These are phyloP conservation scores for Isabelozyma heimii DNA, from an alignment of 805 yeast genomes.

Conservation along the genomic window DNA sequence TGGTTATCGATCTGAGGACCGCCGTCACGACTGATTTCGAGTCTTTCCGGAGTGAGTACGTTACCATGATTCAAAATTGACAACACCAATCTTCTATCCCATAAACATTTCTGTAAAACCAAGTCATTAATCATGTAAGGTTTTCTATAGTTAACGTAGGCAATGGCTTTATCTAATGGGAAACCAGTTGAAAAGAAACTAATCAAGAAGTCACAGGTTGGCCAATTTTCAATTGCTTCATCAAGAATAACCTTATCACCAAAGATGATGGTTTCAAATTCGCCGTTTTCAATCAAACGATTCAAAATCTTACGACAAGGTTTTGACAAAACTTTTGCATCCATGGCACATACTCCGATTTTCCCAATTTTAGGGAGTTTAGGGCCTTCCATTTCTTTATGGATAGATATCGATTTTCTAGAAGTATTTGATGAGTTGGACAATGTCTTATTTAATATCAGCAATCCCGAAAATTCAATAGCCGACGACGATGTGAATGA, in stretches of 20 bases:
- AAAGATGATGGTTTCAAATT: slow-evolving; percentile 93
- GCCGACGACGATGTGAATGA: slow-evolving; percentile 10
- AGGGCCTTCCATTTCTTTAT: slow-evolving; percentile 42
- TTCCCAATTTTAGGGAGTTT: slow-evolving; percentile 77
- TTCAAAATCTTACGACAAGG: slow-evolving; percentile 92
- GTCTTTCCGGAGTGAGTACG: slow-evolving; percentile 88
- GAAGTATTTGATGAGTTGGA: slow-evolving; percentile 34
- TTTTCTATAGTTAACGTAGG: slow-evolving; percentile 82
- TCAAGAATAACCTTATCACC: slow-evolving; percentile 96
- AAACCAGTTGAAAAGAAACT: slow-evolving; percentile 95
- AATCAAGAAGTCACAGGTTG: slow-evolving; percentile 93
- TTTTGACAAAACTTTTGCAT: slow-evolving; percentile 89
- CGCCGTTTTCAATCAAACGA: slow-evolving; percentile 86
- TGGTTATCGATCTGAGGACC: slow-evolving; percentile 80
- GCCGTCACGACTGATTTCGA: slow-evolving; percentile 93
- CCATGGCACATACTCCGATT: slow-evolving; percentile 99
- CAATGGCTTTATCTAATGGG: slow-evolving; percentile 93
- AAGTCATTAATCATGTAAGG: slow-evolving; percentile 90
- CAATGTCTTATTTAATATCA: slow-evolving; percentile 32
- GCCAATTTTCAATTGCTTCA: slow-evolving; percentile 96
- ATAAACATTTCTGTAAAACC: slow-evolving; percentile 86
- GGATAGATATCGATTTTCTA: slow-evolving; percentile 28
- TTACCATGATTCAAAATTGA: slow-evolving; percentile 70
- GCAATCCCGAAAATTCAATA: slow-evolving; percentile 3
- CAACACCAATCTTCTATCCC: slow-evolving; percentile 94